These are phyloP conservation scores for Exobasidium cylindrosporum DNA, from an alignment of 1,284 basidiomycete species.

Conservation along the genomic window DNA sequence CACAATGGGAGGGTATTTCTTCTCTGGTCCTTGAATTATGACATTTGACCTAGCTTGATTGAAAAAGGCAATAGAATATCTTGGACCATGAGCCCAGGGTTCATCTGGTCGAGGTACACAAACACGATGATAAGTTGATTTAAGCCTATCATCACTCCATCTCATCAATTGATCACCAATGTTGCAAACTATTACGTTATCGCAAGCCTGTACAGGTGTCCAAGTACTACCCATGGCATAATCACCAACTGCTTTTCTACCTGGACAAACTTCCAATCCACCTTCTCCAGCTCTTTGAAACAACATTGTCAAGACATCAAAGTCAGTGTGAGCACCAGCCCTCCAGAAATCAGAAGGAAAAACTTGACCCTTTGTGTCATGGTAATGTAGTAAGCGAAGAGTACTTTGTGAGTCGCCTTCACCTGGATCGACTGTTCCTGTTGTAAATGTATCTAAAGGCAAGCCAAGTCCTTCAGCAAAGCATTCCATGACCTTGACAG, in stretches of 20 bases:
- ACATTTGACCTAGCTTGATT: slow-evolving; percentile 40
- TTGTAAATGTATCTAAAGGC: slow-evolving; percentile 56
- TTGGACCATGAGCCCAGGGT: slow-evolving; percentile 24
- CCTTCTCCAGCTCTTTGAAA: slow-evolving; percentile 64
- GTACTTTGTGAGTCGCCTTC: slow-evolving; percentile 61
- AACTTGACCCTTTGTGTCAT: slow-evolving; percentile 56
- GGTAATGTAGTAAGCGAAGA: slow-evolving; percentile 64
- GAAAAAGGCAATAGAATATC: slow-evolving; percentile 50
- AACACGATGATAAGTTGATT: slow-evolving; percentile 65
- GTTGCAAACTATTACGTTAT: slow-evolving; percentile 63
- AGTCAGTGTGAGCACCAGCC: slow-evolving; percentile 65
- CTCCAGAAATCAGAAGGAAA: slow-evolving; percentile 57
- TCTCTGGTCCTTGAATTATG: slow-evolving; percentile 44
- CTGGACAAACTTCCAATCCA: slow-evolving; percentile 62
- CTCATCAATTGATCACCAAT: slow-evolving; percentile 66
- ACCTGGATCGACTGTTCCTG: slow-evolving; percentile 33
- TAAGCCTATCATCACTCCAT: slow-evolving; percentile 66
- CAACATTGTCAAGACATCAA: slow-evolving; percentile 63
- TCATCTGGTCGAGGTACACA: slow-evolving; percentile 57
- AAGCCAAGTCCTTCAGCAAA: slow-evolving; percentile 60
- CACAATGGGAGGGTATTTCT: slow-evolving; percentile 29
- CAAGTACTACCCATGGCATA: slow-evolving; percentile 61
- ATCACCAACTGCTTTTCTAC: slow-evolving; percentile 59
- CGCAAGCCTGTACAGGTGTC: slow-evolving; percentile 58
- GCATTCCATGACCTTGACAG: slow-evolving; percentile 59